phyloP scores from a whole-genome alignment of 1,284 basidiomycete species.

The Boletus sp. region DNA sequence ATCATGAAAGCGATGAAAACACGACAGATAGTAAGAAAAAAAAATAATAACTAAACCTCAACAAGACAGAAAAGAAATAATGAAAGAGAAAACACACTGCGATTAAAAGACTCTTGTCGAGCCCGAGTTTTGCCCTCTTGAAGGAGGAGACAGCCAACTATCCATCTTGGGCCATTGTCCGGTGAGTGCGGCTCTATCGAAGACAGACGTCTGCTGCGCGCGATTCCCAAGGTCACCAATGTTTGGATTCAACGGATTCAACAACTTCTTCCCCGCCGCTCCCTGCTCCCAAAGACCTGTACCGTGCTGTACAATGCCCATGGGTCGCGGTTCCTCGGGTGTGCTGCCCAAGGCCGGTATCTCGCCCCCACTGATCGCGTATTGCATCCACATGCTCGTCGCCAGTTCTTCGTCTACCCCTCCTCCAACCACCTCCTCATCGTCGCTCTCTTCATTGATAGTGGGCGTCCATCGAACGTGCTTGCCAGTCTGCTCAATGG shows the following conservation, averaged over 20 bases:
- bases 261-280: slow-evolving; percentile 31
- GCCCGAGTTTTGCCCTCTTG: slow-evolving; percentile 38
- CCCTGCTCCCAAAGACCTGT: slow-evolving; percentile 29
- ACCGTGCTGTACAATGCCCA: slow-evolving; percentile 14
- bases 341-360: slow-evolving; percentile 17
- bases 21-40: slow-evolving; percentile 2
- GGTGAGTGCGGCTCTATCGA: slow-evolving; percentile 35
- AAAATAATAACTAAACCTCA: slow-evolving; percentile 1
- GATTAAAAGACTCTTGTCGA: slow-evolving; percentile 38
- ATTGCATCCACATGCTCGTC: slow-evolving; percentile 35
- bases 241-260: slow-evolving; percentile 15
- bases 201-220: slow-evolving; percentile 31
- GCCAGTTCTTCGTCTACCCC: slow-evolving; percentile 24
- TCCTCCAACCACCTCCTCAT: slow-evolving; percentile 27
- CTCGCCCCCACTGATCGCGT: slow-evolving; percentile 34
- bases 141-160: slow-evolving; percentile 35
- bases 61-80: slow-evolving; percentile 5
- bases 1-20: slow-evolving; percentile 19
- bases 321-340: slow-evolving; percentile 7
- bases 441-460: slow-evolving; percentile 25
- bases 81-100: neutral
- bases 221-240: slow-evolving; percentile 29
- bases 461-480: slow-evolving; percentile 44
- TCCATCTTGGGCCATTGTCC: slow-evolving; percentile 42
- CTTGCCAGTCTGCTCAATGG: slow-evolving; percentile 25